Percentiles rank a stretch among this genome's conserved stretches.
phyloP scores from a whole-genome alignment of 139 green algal genomes.

The Coccomyxa sp. region DNA sequence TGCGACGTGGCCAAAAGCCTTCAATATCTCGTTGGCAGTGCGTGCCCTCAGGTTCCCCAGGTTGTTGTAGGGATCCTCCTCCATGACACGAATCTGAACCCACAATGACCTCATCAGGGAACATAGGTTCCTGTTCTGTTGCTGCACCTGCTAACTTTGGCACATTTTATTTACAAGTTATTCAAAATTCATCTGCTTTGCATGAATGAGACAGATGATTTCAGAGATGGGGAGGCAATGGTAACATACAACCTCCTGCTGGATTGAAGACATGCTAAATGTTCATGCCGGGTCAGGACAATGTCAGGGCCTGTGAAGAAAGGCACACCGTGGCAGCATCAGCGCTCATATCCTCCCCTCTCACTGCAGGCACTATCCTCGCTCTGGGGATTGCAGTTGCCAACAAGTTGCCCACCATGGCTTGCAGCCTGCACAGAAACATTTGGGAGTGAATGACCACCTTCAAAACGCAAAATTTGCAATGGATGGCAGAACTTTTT shows the following conservation, averaged over 20 bases:
- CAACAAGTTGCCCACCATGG: slow-evolving; percentile 50
- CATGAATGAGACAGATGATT: neutral
- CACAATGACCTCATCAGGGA: neutral
- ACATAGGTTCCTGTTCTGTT: neutral
- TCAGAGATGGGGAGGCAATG: neutral
- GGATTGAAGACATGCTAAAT: neutral
- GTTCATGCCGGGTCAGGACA: neutral
- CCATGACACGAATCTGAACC: slow-evolving; percentile 22
- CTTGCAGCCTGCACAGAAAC: slow-evolving; percentile 45
- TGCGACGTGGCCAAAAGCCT: slow-evolving; percentile 29
- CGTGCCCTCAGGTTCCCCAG: slow-evolving; percentile 33
- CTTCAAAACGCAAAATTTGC: neutral
- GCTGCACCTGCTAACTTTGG: neutral
- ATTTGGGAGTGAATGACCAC: neutral
- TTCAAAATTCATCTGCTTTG: neutral
- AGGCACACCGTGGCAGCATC: slow-evolving; percentile 30
- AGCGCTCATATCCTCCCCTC: slow-evolving; percentile 54
- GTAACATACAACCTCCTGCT: neutral
- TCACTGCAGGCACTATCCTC: slow-evolving; percentile 60
- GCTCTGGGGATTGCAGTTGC: slow-evolving; percentile 40
- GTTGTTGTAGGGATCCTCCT: slow-evolving; percentile 37
- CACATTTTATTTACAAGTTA: neutral
- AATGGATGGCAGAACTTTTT: neutral
- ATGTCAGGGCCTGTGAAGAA: neutral
- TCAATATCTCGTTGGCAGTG: slow-evolving; percentile 57